Conservation (phyloP, 1,284 basidiomycete species). For the Flammula alnicola region DNA sequence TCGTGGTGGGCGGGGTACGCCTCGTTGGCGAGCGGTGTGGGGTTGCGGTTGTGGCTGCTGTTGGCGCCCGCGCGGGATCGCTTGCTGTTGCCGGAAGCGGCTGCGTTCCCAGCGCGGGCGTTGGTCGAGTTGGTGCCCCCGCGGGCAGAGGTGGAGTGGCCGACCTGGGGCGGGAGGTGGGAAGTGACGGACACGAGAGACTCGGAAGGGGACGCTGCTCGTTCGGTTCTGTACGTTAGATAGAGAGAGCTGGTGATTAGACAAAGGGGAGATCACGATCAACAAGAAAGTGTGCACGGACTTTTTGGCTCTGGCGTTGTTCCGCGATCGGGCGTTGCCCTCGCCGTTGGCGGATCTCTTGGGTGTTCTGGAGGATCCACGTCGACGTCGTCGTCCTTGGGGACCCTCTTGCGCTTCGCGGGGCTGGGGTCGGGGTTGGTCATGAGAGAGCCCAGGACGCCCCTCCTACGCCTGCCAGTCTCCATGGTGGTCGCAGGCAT, state of each 20-base stretch:
- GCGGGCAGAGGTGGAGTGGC: conserved; percentile 31
- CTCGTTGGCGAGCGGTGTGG: conserved; percentile 38
- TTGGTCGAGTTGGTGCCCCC: conserved; percentile 35
- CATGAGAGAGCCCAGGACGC: conserved; percentile 50
- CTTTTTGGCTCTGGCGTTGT: conserved; percentile 62
- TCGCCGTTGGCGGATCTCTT: conserved; percentile 50
- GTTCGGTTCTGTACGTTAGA: conserved; percentile 50
- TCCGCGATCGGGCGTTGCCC: conserved; percentile 47
- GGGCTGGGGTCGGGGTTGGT: conserved; percentile 55
- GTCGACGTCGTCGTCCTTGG: conserved; percentile 65
- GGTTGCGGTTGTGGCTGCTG: conserved; percentile 31
- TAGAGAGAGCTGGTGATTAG: not conserved
- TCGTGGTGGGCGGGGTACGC: conserved; percentile 25
- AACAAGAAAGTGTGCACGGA: conserved; percentile 37
- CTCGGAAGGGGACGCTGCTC: conserved; percentile 71
- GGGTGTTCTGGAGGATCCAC: conserved; percentile 47
- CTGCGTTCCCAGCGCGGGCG: conserved; percentile 36
- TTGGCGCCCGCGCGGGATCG: conserved; percentile 34
- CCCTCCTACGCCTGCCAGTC: conserved; percentile 59
- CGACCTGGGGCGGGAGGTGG: conserved; percentile 44
- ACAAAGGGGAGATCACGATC: not conserved
- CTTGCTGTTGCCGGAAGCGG: conserved; percentile 34
- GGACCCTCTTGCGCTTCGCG: conserved; percentile 59
- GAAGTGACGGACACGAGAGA: conserved; percentile 72
- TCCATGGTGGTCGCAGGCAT: conserved; percentile 64